These are phyloP conservation scores for Globisporangium spiculum DNA, from an alignment of 352 stramenopile species.

Conservation along the genomic window DNA sequence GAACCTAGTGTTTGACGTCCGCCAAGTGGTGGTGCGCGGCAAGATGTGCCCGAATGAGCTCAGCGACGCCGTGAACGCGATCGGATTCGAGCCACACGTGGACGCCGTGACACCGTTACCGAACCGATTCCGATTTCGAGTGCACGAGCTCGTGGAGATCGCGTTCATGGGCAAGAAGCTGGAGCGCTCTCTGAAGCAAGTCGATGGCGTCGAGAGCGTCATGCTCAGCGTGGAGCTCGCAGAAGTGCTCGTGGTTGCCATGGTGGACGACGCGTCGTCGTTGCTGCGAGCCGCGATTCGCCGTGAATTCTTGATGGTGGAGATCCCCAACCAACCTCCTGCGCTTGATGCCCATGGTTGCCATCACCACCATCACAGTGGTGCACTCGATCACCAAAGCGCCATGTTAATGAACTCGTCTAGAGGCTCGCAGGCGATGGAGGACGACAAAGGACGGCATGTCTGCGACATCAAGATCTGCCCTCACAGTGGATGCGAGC, in stretches of 20 bases:
- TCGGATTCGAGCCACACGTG: conserved; percentile 62
- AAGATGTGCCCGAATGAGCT: conserved; percentile 43
- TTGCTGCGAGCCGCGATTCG: conserved; percentile 38
- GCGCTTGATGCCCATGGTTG: background rate
- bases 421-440: conserved; percentile 1
- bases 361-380: background rate
- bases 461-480: conserved; percentile 64
- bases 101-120: conserved; percentile 37
- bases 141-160: conserved; percentile 17
- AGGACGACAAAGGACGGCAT: conserved; percentile 30
- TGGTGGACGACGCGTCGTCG: conserved; percentile 32
- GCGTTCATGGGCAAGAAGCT: conserved; percentile 19
- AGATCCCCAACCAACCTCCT: conserved; percentile 32
- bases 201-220: conserved; percentile 71
- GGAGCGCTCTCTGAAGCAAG: conserved; percentile 21
- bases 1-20: conserved; percentile 56
- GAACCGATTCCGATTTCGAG: conserved; percentile 54
- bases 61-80: conserved; percentile 32
- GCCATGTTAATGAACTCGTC: background rate
- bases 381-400: background rate
- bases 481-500: conserved; percentile 60
- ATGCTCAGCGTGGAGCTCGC: conserved; percentile 50
- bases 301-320: conserved; percentile 50
- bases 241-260: conserved; percentile 60
- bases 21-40: conserved; percentile 54